Evolutionary conservation across 1,284 basidiomycete genomes (phyloP), one percentile per base, ranked within the genome.

Genomic region (Ustilago bromivora): DNA sequence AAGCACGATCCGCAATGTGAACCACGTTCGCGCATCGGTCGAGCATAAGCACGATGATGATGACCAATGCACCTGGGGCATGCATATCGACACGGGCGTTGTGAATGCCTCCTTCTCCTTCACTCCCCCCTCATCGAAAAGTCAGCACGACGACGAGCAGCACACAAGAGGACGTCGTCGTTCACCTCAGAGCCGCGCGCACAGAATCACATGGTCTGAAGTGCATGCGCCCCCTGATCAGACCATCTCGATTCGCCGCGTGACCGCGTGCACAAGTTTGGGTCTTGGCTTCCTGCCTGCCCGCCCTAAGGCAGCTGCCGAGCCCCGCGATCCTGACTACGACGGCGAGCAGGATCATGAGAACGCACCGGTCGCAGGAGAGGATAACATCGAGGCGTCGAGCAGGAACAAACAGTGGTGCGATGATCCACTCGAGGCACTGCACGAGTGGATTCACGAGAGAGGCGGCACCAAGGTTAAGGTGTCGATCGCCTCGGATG

Each of bases 171-270:
- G 67, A 12, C 67, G 57, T 19, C 55, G 60, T 34, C 68, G 61
- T 36, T 32, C 58, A 10, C 41, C 59, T 4, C 59, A 49, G 2
- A 47, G 28, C 23, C 41, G 64, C 23, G 28, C 41, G n/a, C 70
- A 66, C 35, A 72, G 60, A 53, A 46, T 72, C 56, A 59, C 54
- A 4, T 79, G 76, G 76, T 51, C 65, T 17, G 43, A 61, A 3
- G 58, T 56, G 28, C 63, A 69, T 55, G 62, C 67, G 34, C 57
- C 62, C 10, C 67, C 71, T 35, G 68, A 80, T 47, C 74, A 76
- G 59, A 77, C 65, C 63, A 71, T 80, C 47, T 71, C 66, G 47
- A 72, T 76, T 46, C 78, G 78, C 10, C 66, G 73, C 6, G 62
- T 76, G 23, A 80, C 71, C 4, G 68, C 68, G 3, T 60, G 66